These are phyloP conservation scores for Zanthoxylum bungeanum DNA, from an alignment of 345 rosid species.

Conservation along the genomic window DNA sequence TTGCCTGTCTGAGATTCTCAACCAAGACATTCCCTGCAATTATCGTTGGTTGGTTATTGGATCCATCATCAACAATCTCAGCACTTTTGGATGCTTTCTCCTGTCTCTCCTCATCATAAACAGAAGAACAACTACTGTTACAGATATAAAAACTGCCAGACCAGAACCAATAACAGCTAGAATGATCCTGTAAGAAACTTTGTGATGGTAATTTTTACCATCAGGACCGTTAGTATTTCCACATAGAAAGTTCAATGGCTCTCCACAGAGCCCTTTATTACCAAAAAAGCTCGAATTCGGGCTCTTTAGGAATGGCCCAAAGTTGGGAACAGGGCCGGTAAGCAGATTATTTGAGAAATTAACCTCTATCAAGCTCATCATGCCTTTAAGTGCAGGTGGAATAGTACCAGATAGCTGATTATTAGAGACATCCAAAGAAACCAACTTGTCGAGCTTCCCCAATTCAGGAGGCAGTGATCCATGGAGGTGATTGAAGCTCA, in stretches of 20 bases:
- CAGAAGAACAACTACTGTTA: conserved; percentile 77
- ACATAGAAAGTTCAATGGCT: conserved; percentile 66
- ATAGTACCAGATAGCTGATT: conserved; percentile 78
- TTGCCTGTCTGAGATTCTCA: conserved; percentile 84
- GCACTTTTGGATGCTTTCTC: conserved; percentile 66
- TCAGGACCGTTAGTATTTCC: conserved; percentile 36
- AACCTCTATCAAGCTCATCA: conserved; percentile 90
- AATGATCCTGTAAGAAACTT: conserved; percentile 78
- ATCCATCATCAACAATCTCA: conserved; percentile 42
- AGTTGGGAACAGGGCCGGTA: conserved; percentile 61
- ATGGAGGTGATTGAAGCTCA: conserved; percentile 83
- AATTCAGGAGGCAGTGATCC: conserved; percentile 77
- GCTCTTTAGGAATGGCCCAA: conserved; percentile 87
- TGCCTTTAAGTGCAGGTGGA: conserved; percentile 66
- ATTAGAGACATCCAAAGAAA: conserved; percentile 80
- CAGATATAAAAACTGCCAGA: conserved; percentile 77
- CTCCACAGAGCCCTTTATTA: conserved; percentile 87
- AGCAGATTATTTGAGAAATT: conserved; percentile 84
- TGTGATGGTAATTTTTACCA: conserved; percentile 55
- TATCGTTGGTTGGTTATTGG: conserved; percentile 55
- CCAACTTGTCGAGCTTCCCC: conserved; percentile 80
- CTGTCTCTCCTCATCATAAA: conserved; percentile 96
- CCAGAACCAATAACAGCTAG: conserved; percentile 91
- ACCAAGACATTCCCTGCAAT: conserved; percentile 75
- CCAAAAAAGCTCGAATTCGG: conserved; percentile 70